phyloP scores from a whole-genome alignment of 1,139 yeast genomes.

The Hyphopichia pseudoburtonii region DNA sequence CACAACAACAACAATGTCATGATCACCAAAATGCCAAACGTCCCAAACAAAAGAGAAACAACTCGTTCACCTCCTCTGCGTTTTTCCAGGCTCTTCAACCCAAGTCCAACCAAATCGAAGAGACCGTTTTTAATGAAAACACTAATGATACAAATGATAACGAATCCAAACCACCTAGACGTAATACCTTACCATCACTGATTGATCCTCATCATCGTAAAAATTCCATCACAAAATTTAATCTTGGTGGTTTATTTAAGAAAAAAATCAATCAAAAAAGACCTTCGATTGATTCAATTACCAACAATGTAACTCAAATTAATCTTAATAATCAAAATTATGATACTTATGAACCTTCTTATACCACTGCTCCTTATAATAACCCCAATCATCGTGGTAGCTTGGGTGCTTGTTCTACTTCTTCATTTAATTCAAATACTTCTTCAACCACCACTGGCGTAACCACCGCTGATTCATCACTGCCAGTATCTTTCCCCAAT shows the following conservation, averaged over 20 bases:
- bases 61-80: neutral
- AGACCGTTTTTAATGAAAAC: too few species aligned
- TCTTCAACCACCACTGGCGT: neutral
- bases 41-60: constrained; percentile 1
- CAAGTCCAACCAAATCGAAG: too few species aligned
- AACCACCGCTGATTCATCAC: neutral
- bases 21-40: neutral
- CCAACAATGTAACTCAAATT: constrained; percentile 5
- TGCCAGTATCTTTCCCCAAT: too few species aligned
- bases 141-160: too few species aligned
- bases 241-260: constrained; percentile 20
- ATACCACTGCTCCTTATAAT: constrained; percentile 1
- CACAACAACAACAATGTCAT: neutral
- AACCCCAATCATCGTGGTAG: neutral
- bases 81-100: neutral
- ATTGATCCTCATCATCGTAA: constrained; percentile 1
- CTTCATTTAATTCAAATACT: constrained; percentile 4
- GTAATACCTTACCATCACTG: too few species aligned
- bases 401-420: constrained; percentile 8
- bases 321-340: neutral
- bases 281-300: constrained; percentile 12
- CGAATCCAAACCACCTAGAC: too few species aligned
- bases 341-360: constrained; percentile 3
- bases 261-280: constrained; percentile 13
- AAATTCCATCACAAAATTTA: constrained; percentile 12